Evolutionary conservation across 176 grass and related monocot genomes (phyloP), one percentile per base, ranked within the genome.

Genomic region (Zea luxurians): DNA sequence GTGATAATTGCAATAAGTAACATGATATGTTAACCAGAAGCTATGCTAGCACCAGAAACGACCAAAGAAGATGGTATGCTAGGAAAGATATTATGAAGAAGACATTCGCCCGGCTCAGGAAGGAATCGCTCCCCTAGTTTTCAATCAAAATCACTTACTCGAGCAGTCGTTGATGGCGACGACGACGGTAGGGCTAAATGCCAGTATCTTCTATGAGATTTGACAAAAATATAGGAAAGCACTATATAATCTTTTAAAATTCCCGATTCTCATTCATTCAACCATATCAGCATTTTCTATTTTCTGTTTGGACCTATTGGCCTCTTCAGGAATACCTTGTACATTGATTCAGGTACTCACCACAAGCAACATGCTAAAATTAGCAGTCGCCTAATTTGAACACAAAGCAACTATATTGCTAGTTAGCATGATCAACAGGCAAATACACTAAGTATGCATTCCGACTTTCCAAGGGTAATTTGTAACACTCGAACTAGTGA

Each of bases 391-490:
- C 37, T 13, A 9, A 15, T 41, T 17, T 5, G 7, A 17, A 53
- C 17, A 71, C 21, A 37, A 73, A 17, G 13, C 8, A 17, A 17
- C 21, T 61, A 13, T 49, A 77, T n/a, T 3, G 4, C 8, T 58
- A 41, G 43, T 40, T n/a, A 66, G 61, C 1, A 68, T 17, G 11
- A 52, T n/a, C 59, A 42, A 64, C 36, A 64, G 4, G 11, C 10
- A 64, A 64, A 64, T 0, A 15, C 36, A 37, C 52, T 78, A 9
- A 52, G n/a, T 65, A 6, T 7, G 8, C 59, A 64, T 64, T 53
- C 34, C 61, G 48, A 35, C 37, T 11, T 73, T 64, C 34, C 61
- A 61, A 17, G 79, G 57, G 52, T 38, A 49, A 70, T 41, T 49
- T 48, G 6, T 20, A 21, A 62, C 63, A 17, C 10, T 62, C 44